Base-by-base conservation (phyloP, 2,329 filamentous ascomycete genomes). In the Colletotrichum eremochloae region DNA sequence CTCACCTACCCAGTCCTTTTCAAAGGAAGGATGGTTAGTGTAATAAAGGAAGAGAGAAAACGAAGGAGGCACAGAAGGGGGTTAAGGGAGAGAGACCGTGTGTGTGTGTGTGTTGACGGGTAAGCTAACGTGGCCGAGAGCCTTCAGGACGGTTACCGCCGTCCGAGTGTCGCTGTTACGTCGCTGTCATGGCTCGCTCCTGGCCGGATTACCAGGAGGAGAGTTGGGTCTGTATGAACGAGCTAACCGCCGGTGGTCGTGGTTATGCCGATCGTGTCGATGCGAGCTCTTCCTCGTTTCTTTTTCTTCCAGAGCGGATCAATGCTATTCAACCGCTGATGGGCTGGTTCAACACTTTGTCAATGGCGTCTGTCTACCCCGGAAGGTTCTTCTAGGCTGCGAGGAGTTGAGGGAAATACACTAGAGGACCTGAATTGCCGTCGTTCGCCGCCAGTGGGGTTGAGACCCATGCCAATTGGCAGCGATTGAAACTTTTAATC, bases 51-150 rank as follows among this genome's bases (percentile, higher is more conserved):
- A 42, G n/a, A 15, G 44, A 67, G 48, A 50, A 18, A 11, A 44
- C 55, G 56, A 24, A 18, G 6, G n/a, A 20, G 56, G 18, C 12
- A 14, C 11, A 40, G 31, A n/a, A 29, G 24, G 56, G 53, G 33
- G 48, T 24, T 31, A 55, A 66, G 48, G 57, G 56, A 53, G 61
- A 29, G 48, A 29, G 24, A 24, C 24, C 24, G 24, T 24, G 24
- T 24, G 24, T 24, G 24, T 24, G 48, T 6, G 24, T 52, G 48
- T 15, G 24, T 73, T 61, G 72, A 67, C 70, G 66, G 72, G 70
- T 63, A 70, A 44, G 72, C 72, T 73, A 74, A 73, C 66, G 70
- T 74, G 40, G 55, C 72, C 65, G 66, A 66, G 31, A 40, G 42
- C 65, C 53, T 68, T 68, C 65, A 56, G 6, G 53, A 14, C 31